These are phyloP conservation scores for Cyberlindnera euphorbiiphila DNA, from an alignment of 805 yeast species.

Conservation along the genomic window DNA sequence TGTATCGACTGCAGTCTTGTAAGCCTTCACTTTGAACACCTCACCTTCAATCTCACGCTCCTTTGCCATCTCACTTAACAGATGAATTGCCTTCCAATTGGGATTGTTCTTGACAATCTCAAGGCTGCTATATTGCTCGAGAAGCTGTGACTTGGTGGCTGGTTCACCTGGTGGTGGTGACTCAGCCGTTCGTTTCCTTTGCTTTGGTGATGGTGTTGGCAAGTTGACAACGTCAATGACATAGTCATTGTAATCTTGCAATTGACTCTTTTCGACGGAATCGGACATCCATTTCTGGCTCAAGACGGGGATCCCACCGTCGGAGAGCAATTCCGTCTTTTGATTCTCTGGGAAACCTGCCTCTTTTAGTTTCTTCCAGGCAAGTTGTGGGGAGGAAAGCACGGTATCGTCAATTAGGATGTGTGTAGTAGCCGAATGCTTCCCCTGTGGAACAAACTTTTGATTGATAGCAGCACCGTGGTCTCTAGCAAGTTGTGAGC, in stretches of 20 bases:
- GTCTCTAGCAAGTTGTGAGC: slow-evolving; percentile 18
- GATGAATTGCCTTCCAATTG: slow-evolving; percentile 20
- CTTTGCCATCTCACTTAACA: slow-evolving; percentile 22
- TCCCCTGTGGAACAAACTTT: slow-evolving; percentile 2
- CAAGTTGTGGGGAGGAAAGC: slow-evolving; percentile 11
- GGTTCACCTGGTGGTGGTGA: slow-evolving; percentile 1
- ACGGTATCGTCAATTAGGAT: slow-evolving; percentile 21
- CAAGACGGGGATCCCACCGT: slow-evolving; percentile 7
- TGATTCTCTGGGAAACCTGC: slow-evolving; percentile 3
- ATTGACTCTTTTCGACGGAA: slow-evolving; percentile 13
- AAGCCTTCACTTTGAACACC: slow-evolving; percentile 37
- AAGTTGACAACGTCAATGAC: slow-evolving; percentile 10
- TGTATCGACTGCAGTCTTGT: slow-evolving; percentile 41
- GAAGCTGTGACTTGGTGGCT: slow-evolving; percentile 7
- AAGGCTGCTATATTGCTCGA: slow-evolving; percentile 9
- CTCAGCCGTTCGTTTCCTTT: slow-evolving; percentile 4
- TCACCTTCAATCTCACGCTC: slow-evolving; percentile 30
- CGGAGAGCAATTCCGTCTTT: neutral
- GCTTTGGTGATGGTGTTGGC: neutral
- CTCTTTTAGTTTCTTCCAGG: slow-evolving; percentile 7
- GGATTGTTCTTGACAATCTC: slow-evolving; percentile 18
- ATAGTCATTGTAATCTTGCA: slow-evolving; percentile 8
- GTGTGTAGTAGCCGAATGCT: slow-evolving; percentile 13
- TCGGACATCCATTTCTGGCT: slow-evolving; percentile 24
- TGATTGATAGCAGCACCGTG: slow-evolving; percentile 19